Evolutionary conservation across 1,284 basidiomycete species (phyloP), one percentile per base, ranked within the genome.

Genomic region (Pisolithus thermaeus): DNA sequence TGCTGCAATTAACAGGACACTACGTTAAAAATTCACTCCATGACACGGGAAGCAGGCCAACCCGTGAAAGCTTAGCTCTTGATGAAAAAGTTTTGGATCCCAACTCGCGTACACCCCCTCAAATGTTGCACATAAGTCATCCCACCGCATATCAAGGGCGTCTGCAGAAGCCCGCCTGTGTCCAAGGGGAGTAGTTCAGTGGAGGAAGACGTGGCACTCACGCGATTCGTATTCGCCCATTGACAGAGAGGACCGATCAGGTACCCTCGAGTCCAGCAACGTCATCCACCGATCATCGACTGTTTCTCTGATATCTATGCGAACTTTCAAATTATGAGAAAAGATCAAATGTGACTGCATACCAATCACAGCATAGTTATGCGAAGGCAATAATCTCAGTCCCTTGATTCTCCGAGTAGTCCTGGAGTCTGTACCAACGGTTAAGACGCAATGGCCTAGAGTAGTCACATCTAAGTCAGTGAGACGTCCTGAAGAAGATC

Each of bases 91-190:
- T 0, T 54, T 59, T 0, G 93, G 90, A 64, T 94, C 77, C 95
- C 95, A 97, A 63, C 89, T 97, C 37, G 92, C 66, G 65, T 93
- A 92, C 38, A 97, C 69, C 1, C 90, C 83, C 49, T 93, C 85
- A 58, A 97, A 97, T 0, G 80, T 69, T 14, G 78, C 73, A 52
- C 92, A 80, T 5, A 88, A 76, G 27, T 84, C 78, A 27, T 87
- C 81, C 92, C 93, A 97, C 0, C 77, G 71, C 25, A 88, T 73
- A 7, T 71, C 63, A 6, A 82, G 61, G 28, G 70, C 65, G 47
- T 74, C 83, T 84, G 47, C 6, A 35, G 28, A 46, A 9, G 38
- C 47, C 35, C 28, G 27, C 47, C 25, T 20, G n/a, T 16, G 30
- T n/a, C 18, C 7, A 45, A n/a, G 44, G 12, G 11, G 7, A 22